These are phyloP conservation scores for Zanthoxylum bungeanum DNA, from an alignment of 345 rosid species.

Conservation along the genomic window DNA sequence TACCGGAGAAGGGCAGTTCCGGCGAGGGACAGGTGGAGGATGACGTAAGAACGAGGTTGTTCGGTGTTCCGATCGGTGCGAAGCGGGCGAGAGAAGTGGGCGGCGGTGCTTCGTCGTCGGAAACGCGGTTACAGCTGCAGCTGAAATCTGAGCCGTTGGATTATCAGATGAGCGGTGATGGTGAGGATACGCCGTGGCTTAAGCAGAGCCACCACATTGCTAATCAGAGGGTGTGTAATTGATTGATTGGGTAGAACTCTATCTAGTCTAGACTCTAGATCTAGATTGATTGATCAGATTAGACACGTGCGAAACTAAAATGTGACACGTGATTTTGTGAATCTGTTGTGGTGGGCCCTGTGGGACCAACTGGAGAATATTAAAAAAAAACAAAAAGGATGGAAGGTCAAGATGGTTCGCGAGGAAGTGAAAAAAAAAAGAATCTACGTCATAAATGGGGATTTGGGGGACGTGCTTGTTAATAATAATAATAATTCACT, in stretches of 20 bases:
- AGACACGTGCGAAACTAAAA: constrained; percentile 15
- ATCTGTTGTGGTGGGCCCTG: not conserved
- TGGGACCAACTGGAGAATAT: not conserved
- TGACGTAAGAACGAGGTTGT: constrained; percentile 45
- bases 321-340: constrained; percentile 18
- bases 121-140: constrained; percentile 23
- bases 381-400: no score
- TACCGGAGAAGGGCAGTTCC: constrained; percentile 30
- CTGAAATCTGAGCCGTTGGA: constrained; percentile 47
- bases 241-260: not conserved
- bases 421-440: no score
- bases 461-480: no score
- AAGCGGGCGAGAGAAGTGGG: constrained; percentile 50
- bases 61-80: constrained; percentile 61
- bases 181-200: constrained; percentile 44
- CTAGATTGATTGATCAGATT: not conserved
- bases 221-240: constrained; percentile 52
- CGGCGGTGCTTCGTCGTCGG: constrained; percentile 15
- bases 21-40: constrained; percentile 22
- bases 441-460: no score
- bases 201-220: constrained; percentile 25
- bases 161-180: constrained; percentile 17
- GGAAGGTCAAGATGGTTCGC: no score
- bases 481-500: no score
- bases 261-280: no score